Evolutionary conservation across 108 stramenopile genomes (phyloP).

Genomic region (Cyclotella cryptica): DNA sequence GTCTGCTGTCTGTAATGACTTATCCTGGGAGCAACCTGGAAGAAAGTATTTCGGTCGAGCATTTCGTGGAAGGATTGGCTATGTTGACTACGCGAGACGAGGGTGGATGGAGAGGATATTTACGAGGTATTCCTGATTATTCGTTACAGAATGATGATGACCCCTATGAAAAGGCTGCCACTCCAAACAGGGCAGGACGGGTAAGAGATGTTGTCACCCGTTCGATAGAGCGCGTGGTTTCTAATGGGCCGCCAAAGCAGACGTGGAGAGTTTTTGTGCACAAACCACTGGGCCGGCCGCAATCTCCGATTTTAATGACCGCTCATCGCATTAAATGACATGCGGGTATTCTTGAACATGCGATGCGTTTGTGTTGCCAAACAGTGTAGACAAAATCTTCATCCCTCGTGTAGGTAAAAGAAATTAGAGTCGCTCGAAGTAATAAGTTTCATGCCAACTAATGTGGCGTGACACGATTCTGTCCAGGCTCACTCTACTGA

Average conservation of each 20-base stretch:
- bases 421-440: too few relatives aligned
- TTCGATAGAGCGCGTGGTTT: constrained; percentile 52
- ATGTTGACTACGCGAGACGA: constrained; percentile 63
- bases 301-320: constrained; percentile 71
- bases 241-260: constrained; percentile 46
- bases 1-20: constrained; percentile 77
- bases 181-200: constrained; percentile 7
- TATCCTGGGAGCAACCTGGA: constrained; percentile 72
- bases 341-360: background rate
- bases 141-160: constrained; percentile 12
- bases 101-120: constrained; percentile 70
- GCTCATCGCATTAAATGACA: constrained; percentile 78
- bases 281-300: constrained; percentile 65
- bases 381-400: background rate
- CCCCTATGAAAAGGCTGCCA: constrained; percentile 7
- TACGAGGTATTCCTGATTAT: constrained; percentile 41
- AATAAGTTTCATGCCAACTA: too few relatives aligned
- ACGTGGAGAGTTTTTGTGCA: constrained; percentile 77
- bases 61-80: constrained; percentile 79
- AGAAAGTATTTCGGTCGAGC: constrained; percentile 70
- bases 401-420: too few relatives aligned
- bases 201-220: constrained; percentile 39
- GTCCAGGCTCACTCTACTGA: too few relatives aligned
- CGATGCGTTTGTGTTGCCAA: background rate
- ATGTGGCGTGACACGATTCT: too few relatives aligned